Evolutionary conservation across 1,284 basidiomycete species (phyloP).

Genomic region (Ceratobasidium sp.): DNA sequence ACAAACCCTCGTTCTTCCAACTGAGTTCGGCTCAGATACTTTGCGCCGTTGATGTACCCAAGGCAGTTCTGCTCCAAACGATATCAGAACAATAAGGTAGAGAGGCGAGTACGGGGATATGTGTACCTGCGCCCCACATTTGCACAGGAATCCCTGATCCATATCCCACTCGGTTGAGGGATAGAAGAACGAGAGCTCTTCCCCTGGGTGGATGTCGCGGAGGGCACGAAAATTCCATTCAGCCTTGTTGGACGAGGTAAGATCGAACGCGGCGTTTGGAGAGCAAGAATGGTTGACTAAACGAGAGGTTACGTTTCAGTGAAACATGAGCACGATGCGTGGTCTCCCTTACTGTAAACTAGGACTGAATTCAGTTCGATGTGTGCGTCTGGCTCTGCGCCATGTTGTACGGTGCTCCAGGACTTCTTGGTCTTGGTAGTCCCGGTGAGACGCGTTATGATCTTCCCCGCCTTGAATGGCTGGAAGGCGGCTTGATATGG

Average conservation of each 20-base stretch:
- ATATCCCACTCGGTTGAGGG: slow-evolving; percentile 80
- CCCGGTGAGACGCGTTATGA: slow-evolving; percentile 44
- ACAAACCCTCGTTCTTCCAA: slow-evolving; percentile 57
- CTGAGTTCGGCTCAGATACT: slow-evolving; percentile 55
- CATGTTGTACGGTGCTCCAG: slow-evolving; percentile 62
- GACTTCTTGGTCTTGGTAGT: slow-evolving; percentile 53
- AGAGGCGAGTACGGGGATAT: not conserved
- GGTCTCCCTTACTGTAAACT: slow-evolving; percentile 61
- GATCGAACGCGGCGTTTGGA: slow-evolving; percentile 69
- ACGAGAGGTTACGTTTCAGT: not conserved
- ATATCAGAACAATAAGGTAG: too few species aligned
- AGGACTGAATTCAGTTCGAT: slow-evolving; percentile 75
- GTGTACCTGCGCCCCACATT: slow-evolving; percentile 61
- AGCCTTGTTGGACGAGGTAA: slow-evolving; percentile 62
- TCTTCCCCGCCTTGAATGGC: slow-evolving; percentile 45
- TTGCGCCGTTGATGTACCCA: slow-evolving; percentile 60
- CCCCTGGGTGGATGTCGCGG: slow-evolving; percentile 59
- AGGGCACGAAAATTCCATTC: slow-evolving; percentile 62
- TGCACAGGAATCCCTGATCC: slow-evolving; percentile 74
- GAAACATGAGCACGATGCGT: not conserved
- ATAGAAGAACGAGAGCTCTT: slow-evolving; percentile 71
- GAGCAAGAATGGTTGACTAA: slow-evolving; percentile 77
- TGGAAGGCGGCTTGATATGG: slow-evolving; percentile 19
- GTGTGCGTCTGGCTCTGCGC: slow-evolving; percentile 65
- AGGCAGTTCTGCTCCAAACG: slow-evolving; percentile 58